Percentiles rank a stretch among this genome's conserved stretches.
Conservation (phyloP, 2,329 filamentous ascomycete genomes). For the Scolecobasidium constrictum region DNA sequence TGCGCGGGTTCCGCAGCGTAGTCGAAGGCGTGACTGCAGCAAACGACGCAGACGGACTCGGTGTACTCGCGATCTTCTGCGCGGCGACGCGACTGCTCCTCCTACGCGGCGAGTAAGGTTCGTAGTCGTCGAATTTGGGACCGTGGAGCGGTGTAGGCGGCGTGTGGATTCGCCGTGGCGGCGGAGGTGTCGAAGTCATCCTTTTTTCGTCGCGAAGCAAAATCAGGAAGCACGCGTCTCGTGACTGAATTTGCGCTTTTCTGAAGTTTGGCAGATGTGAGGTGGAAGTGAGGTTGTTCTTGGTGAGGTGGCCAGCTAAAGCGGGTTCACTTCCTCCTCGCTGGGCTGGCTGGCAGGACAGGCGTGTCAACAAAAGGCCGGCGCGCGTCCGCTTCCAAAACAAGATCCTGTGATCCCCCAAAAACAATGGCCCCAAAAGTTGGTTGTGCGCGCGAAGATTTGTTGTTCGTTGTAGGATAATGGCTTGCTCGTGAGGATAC, state of each 20-base stretch:
- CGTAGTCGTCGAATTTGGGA: conserved; percentile 52
- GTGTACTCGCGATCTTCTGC: conserved; percentile 28
- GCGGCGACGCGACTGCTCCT: conserved; percentile 56
- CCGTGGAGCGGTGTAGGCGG: conserved; percentile 61
- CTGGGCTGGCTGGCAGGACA: no score
- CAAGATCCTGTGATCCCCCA: no score
- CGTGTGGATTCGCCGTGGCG: conserved; percentile 47
- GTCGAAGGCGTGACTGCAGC: background rate
- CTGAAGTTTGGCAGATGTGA: background rate
- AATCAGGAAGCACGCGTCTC: no score
- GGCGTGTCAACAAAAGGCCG: no score
- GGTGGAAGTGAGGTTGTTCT: background rate
- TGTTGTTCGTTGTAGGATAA: no score
- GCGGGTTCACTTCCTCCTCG: no score
- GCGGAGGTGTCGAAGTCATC: conserved; percentile 49
- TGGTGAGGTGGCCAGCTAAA: background rate
- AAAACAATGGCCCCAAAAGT: no score
- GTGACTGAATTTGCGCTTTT: no score
- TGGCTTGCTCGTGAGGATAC: no score
- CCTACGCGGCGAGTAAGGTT: conserved; percentile 60
- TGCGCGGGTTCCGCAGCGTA: background rate
- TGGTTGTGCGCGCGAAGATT: no score
- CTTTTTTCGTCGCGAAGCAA: no score
- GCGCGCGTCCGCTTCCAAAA: no score
- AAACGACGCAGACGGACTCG: background rate